Base-by-base conservation (phyloP, 179 eudicot genomes). In the Spinacia oleracea region DNA sequence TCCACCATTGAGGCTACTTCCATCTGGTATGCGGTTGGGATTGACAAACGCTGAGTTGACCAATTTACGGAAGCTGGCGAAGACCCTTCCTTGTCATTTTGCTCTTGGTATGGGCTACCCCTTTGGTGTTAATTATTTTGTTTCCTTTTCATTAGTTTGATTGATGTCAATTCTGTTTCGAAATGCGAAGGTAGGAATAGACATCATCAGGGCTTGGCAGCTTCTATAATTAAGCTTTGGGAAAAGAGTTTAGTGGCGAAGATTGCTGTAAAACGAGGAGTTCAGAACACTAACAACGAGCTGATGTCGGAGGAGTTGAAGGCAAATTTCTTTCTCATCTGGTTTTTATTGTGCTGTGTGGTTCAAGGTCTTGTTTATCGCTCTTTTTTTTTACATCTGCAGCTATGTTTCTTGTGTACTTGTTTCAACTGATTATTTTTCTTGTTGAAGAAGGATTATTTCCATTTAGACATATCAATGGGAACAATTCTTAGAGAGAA, bases 221-320 rank as follows among this genome's bases (percentile, higher is more conserved):
- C 86, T 73, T 89, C 97, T 80, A 93, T 96, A 67, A 78, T 93
- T 73, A 93, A 92, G 85, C 94, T 96, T 70, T 96, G 99, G 99
- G 98, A 96, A 91, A 96, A 89, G 88, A 96, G 97, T 77, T 75
- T 93, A 78, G 93, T 96, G 76, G 98, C 87, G 20, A 96, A 96
- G 87, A 93, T 96, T 85, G 99, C 98, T 83, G 98, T 96, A 62
- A 96, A 96, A 84, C 95, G 93, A 85, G 99, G 99, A 84, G 87
- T 93, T 77, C 99, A 96, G 89, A 93, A 96, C 74, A 96, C 99
- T 45, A 96, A 96, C 84, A 96, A 96, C 83, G 83, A 93, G 81
- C 79, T 96, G 73, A 96, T 96, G 99, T 88, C 99, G 48, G 98
- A 93, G 78, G 99, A 96, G 86, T 75, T 96, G 60, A 91, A 92